Evolutionary conservation across 2,329 filamentous ascomycete genomes (phyloP).

Genomic region (Paracoccidioides lutzii): DNA sequence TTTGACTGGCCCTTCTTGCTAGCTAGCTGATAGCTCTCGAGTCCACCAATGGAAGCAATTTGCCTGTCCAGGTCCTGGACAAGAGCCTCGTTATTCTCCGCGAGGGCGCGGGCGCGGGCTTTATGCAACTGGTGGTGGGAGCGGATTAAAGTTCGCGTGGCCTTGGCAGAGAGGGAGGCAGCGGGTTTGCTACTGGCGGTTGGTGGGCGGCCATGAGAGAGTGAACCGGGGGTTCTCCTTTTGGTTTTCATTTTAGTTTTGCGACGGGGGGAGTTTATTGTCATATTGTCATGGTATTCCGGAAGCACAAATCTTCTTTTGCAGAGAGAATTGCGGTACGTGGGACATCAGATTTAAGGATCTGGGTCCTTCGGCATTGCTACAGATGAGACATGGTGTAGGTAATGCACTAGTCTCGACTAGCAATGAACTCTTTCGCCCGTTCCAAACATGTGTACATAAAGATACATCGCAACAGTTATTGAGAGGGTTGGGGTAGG

Average conservation of each 20-base stretch:
- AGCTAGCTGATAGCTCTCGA: conserved; percentile 48
- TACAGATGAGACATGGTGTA: not conserved
- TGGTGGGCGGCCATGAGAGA: conserved; percentile 37
- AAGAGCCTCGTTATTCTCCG: conserved; percentile 31
- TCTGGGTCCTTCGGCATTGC: not conserved
- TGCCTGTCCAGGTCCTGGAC: conserved; percentile 34
- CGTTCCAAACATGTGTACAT: too few species aligned
- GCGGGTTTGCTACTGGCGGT: conserved; percentile 23
- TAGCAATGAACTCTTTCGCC: not conserved
- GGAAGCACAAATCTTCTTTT: not conserved
- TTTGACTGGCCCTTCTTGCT: conserved; percentile 50
- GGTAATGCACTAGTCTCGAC: not conserved
- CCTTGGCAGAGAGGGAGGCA: conserved; percentile 41
- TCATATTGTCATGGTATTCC: conserved; percentile 12
- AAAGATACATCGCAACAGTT: not conserved
- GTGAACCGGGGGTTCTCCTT: conserved; percentile 18
- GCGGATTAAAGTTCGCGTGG: conserved; percentile 46
- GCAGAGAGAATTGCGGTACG: not conserved
- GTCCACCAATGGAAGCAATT: conserved; percentile 45
- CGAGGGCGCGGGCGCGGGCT: conserved; percentile 38
- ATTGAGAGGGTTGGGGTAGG: not conserved
- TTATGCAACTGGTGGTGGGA: conserved; percentile 50
- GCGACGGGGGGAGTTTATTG: conserved; percentile 16
- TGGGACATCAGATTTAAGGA: too few species aligned
- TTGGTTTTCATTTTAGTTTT: conserved; percentile 18